Conservation (phyloP, 202 grass and related monocot genomes). For the Dendrocalamus latiflorus region DNA sequence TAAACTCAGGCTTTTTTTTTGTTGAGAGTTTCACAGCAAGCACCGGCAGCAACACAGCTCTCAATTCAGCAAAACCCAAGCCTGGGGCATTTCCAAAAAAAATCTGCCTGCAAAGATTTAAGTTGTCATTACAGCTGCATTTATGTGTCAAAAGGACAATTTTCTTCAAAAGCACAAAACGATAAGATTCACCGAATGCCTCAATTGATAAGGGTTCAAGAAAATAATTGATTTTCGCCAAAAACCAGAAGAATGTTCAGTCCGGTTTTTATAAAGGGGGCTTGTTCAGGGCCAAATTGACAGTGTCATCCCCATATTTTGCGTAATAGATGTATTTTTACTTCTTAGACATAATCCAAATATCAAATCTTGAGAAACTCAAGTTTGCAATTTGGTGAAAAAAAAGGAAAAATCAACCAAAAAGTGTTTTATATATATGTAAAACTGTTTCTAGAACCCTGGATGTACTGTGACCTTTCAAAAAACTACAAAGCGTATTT, state of each 20-base stretch:
- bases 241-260: not conserved
- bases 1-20: not conserved
- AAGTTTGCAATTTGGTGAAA: not conserved
- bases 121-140: not conserved
- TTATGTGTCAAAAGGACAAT: not conserved
- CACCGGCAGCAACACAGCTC: not conserved
- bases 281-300: not conserved
- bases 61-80: constrained; percentile 3
- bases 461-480: not conserved
- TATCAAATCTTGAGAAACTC: not conserved
- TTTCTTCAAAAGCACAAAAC: not conserved
- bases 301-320: not conserved
- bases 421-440: not conserved
- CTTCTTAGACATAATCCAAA: not conserved
- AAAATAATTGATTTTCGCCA: not conserved
- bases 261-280: not conserved
- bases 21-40: constrained; percentile 1
- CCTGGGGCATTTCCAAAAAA: not conserved
- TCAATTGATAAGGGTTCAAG: not conserved
- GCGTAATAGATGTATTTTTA: not conserved
- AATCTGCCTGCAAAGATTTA: not conserved
- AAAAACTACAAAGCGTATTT: not conserved
- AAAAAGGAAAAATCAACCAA: not conserved
- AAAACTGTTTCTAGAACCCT: not conserved
- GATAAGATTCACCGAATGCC: not conserved